Evolutionary conservation across 768 basidiomycete genomes (phyloP), one percentile per base, ranked within the genome.

Genomic region (Astraeus odoratus): DNA sequence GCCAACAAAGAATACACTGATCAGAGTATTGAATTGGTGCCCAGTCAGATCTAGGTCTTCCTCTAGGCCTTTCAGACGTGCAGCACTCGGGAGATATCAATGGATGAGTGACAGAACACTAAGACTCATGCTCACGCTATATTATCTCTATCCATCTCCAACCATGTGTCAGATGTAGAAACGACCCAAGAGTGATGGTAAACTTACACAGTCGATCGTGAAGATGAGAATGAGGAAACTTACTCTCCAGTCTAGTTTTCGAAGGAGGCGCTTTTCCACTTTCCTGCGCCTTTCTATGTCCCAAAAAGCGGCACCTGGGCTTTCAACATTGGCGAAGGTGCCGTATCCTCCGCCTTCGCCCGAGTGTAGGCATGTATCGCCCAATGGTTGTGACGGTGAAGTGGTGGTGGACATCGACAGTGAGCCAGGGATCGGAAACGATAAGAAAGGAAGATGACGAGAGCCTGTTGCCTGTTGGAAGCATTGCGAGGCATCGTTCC

Each of bases 151-250:
- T 31, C 30, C n/a, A 31, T 12, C 30, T 31, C 12, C 4, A 31
- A n/a, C 10, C 10, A 5, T 5, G 30, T 12, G 10, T 31, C 10
- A 31, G 30, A 13, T 12, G 4, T 12, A 10, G 4, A 10, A n/a
- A n/a, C 10, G n/a, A 12, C 12, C 27, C 12, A 29, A 13, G 80
- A 22, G n/a, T 10, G 30, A 39, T 10, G 15, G 13, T 16, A 7
- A 18, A 58, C 67, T 39, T 42, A 69, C 67, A 44, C 70, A 71
- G 58, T 71, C 71, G 30, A 71, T 59, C 44, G 71, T 69, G 43
- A 69, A 71, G 35, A 73, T 67, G 29, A 70, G 47, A 29, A 71
- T 58, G 9, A 71, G 57, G 44, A 72, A 70, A n/a, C 61, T 60
- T 66, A 72, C 66, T 24, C 70, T 59, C 16, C 54, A 20, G 43